These are phyloP conservation scores for Aspergillus pseudotamarii DNA, from an alignment of 2,329 filamentous ascomycete species.

Conservation along the genomic window DNA sequence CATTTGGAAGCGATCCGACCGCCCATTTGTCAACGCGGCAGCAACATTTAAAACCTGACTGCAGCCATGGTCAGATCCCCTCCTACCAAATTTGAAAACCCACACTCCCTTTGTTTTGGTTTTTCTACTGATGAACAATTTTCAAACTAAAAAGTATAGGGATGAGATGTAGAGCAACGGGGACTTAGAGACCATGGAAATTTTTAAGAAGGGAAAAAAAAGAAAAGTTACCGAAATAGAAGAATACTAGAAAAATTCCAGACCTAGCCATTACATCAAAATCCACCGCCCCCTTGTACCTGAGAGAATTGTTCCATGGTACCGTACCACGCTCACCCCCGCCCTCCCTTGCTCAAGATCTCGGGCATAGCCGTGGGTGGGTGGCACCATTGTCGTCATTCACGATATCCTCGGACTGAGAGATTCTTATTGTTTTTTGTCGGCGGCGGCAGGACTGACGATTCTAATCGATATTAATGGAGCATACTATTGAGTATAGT, in stretches of 20 bases:
- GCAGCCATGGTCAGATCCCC: constrained; percentile 22
- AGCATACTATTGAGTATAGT: constrained; percentile 11
- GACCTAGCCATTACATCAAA: neutral
- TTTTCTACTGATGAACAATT: neutral
- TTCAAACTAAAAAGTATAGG: neutral
- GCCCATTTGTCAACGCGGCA: constrained; percentile 16
- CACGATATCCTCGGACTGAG: constrained; percentile 10
- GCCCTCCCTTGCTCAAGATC: constrained; percentile 30
- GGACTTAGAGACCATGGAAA: neutral
- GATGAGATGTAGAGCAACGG: neutral
- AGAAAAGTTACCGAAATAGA: constrained; percentile 13
- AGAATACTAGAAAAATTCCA: constrained; percentile 3
- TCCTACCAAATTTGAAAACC: constrained; percentile 18
- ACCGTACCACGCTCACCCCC: constrained; percentile 25
- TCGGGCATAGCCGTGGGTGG: constrained; percentile 28
- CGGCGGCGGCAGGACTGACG: neutral
- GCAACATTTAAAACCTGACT: constrained; percentile 17
- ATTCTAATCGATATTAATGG: constrained; percentile 4
- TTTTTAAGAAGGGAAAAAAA: neutral
- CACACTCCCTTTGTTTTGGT: neutral
- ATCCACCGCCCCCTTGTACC: constrained; percentile 11
- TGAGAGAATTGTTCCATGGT: constrained; percentile 26
- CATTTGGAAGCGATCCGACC: constrained; percentile 22
- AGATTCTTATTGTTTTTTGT: constrained; percentile 4
- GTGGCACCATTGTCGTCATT: constrained; percentile 24